Conservation (phyloP, 768 basidiomycete genomes). For the Mycena metata region DNA sequence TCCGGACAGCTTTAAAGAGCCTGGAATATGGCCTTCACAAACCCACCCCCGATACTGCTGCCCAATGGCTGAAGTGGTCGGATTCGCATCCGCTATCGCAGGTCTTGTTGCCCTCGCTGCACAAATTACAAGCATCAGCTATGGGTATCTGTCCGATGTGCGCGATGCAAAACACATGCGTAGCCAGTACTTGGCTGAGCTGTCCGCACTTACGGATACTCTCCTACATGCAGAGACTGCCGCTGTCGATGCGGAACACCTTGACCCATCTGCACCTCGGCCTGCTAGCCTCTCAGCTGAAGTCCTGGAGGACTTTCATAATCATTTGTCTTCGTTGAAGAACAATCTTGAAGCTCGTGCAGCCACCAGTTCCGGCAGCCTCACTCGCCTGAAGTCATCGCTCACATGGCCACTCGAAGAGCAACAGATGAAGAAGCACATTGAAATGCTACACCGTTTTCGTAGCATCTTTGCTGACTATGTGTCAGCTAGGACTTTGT, state of each 20-base stretch:
- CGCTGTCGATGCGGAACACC: conserved; percentile 7
- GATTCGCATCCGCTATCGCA: conserved; percentile 13
- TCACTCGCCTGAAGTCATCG: conserved; percentile 11
- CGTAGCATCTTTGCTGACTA: conserved; percentile 21
- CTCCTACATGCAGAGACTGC: conserved; percentile 15
- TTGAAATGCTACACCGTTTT: conserved; percentile 20
- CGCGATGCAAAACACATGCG: conserved; percentile 19
- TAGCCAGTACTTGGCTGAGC: conserved; percentile 13
- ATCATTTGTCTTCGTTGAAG: background rate
- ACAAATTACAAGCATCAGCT: conserved; percentile 15
- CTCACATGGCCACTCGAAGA: conserved; percentile 20
- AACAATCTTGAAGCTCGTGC: conserved; percentile 4
- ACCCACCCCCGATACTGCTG: no score
- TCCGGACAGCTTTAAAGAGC: no score
- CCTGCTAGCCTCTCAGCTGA: conserved; percentile 4
- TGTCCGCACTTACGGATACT: conserved; percentile 16
- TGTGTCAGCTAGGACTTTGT: conserved; percentile 14
- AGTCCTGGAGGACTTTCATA: conserved; percentile 16
- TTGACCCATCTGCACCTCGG: conserved; percentile 5
- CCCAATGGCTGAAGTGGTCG: conserved; percentile 15
- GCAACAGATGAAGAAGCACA: conserved; percentile 14
- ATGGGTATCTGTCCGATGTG: conserved; percentile 20
- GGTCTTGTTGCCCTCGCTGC: conserved; percentile 17
- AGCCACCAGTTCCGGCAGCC: background rate
- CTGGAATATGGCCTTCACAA: no score